Evolutionary conservation across 495 filamentous ascomycete genomes (phyloP), one percentile per base, ranked within the genome.

Genomic region (Evansstolkia leycettana): DNA sequence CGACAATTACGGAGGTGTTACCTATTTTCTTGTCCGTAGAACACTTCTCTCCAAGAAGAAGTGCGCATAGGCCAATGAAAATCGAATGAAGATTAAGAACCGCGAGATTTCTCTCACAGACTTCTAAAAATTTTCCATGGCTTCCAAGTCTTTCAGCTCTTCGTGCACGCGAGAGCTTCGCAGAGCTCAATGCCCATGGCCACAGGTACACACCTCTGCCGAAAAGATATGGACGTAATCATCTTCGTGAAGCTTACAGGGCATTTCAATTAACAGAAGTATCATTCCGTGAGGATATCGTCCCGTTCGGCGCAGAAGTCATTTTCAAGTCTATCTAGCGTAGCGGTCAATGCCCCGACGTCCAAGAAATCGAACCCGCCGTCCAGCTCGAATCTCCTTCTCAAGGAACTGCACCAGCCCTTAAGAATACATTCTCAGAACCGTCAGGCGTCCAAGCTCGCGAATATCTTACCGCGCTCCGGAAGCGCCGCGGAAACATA

Each of bases 401-500:
- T n/a, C 5, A 29, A 29, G 3, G 11, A 12, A 29, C 11, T 12
- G 28, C 29, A 31, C 29, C 7, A 13, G 13, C 3, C 31, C 34
- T 27, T 2, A 33, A 17, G 14, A 2, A 7, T 28, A 23, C 28
- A 27, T 36, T 7, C 35, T 31, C 38, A 36, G 34, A 28, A 28
- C 41, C 28, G 27, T 39, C 36, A 41, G 17, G 25, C 38, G 37
- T 50, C 66, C 33, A 43, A 53, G 36, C 38, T 62, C 37, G 50
- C 55, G 13, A 54, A 47, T 57, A 47, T 58, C 1, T 40, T 44
- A 20, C 51, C 53, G 1, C 47, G 50, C 8, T 53, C 60, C 10
- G 58, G 58, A 11, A 59, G 48, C 3, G 52, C 71, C 0, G 70
- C 70, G 8, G 76, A 83, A 39, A 78, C 76, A 1, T 92, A 90